A percentile compares a stretch with the other conserved stretches of the same genome.
Evolutionary conservation across 2,329 filamentous ascomycete genomes (phyloP).

Genomic region (Teratosphaeria destructans): DNA sequence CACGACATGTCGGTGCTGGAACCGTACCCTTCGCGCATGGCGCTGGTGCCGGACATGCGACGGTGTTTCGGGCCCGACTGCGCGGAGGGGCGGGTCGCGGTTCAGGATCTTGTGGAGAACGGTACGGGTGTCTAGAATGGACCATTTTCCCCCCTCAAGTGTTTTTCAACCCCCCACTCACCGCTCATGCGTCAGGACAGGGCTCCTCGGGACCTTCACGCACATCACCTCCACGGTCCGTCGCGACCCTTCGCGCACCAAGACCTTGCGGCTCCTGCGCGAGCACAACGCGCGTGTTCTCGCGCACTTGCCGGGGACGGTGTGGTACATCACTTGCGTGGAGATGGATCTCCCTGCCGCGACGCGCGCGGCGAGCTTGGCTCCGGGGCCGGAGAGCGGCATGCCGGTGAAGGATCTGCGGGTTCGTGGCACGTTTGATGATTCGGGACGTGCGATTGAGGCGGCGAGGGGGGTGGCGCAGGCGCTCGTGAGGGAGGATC

Average conservation of each 20-base stretch:
- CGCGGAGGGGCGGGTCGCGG: neutral
- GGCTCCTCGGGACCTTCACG: neutral
- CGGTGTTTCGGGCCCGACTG: conserved; percentile 1
- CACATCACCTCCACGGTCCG: conserved; percentile 5
- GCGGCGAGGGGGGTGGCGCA: neutral
- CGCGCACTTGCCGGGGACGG: conserved; percentile 1
- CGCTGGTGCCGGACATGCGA: neutral
- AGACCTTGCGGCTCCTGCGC: neutral
- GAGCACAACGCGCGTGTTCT: conserved; percentile 1
- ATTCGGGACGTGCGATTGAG: neutral
- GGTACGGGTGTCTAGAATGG: neutral
- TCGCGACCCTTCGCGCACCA: neutral
- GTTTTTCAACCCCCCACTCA: neutral
- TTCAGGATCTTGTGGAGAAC: neutral
- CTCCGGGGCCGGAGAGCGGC: neutral
- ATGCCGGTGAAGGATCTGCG: neutral
- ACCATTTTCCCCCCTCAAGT: too few species aligned
- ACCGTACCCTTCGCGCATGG: neutral
- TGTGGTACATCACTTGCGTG: conserved; percentile 1
- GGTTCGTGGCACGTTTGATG: neutral
- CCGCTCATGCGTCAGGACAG: neutral
- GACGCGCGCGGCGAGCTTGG: neutral
- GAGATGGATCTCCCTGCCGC: neutral
- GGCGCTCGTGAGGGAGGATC: neutral
- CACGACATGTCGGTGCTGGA: conserved; percentile 2